Base-by-base conservation (phyloP, 1,284 basidiomycete species). In the Pisolithus thermaeus region DNA sequence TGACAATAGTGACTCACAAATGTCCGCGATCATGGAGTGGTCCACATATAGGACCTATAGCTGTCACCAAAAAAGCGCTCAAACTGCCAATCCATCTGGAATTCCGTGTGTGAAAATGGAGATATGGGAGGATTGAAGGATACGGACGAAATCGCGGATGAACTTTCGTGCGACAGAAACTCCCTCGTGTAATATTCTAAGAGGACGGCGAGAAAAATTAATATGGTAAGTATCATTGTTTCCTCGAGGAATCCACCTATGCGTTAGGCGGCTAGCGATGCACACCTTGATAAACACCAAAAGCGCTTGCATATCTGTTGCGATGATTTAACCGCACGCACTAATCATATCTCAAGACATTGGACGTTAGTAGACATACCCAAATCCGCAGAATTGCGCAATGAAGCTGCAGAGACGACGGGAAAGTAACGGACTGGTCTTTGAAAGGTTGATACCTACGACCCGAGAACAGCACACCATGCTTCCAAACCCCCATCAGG, bases 231-330 rank as follows among this genome's bases (percentile, higher is more conserved):
- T 11, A 9, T 30, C 28, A 30, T 7, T 11, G 9, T 11, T 9
- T 30, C 28, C 11, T 30, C 28, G 28, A 11, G 28, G 28, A 30
- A 30, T 30, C 11, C 8, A 9, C 28, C 28, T 8, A 30, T 9
- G 28, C 28, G 8, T 30, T 30, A 30, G 28, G 9, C 28, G 28
- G 27, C 23, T 12, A 9, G 23, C 12, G n/a, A 2, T n/a, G 1
- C 20, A 16, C 23, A 67, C 78, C 63, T 55, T 69, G 63, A 52
- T 68, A 69, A 40, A 68, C 60, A 20, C 67, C 67, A 41, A 67
- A 66, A 5, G 67, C 28, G 35, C 2, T 48, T 1, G 44, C 47
- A 44, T 69, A 66, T 4, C 65, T 68, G 22, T 23, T 20, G 1
- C n/a, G 16, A 11, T 37, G 12, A 38, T 11, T 7, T 18, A 32